Evolutionary conservation across 2,329 filamentous ascomycete genomes (phyloP).

Genomic region (Cryphonectria carpinicola): DNA sequence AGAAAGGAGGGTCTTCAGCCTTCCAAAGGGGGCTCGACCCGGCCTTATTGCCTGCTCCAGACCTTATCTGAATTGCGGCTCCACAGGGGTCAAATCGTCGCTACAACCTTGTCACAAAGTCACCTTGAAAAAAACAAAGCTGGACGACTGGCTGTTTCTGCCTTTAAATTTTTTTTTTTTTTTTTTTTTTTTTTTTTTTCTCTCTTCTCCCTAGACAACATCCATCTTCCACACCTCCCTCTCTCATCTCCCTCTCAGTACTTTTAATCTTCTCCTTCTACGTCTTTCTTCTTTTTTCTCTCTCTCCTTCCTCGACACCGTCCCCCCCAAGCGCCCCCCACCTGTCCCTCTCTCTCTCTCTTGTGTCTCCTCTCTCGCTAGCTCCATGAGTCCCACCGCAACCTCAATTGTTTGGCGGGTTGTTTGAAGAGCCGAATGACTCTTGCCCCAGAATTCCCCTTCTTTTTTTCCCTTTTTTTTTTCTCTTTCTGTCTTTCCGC

Average conservation of each 20-base stretch:
- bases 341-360: not conserved
- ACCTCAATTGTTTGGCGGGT: conserved; percentile 2
- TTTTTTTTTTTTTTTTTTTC: not conserved
- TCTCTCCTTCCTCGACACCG: not conserved
- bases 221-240: no score
- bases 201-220: no score
- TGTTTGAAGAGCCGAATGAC: conserved; percentile 23
- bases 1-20: not conserved
- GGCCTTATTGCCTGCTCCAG: conserved; percentile 24
- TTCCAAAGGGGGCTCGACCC: conserved; percentile 12
- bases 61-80: conserved; percentile 26
- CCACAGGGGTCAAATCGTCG: conserved; percentile 24
- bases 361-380: not conserved
- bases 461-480: not conserved
- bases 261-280: no score
- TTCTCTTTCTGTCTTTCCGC: not conserved
- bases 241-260: no score
- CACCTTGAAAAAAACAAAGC: conserved; percentile 12
- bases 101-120: conserved; percentile 16
- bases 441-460: conserved; percentile 8
- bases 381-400: conserved; percentile 10
- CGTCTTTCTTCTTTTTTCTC: no score
- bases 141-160: conserved; percentile 10
- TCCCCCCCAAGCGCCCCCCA: not conserved
- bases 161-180: not conserved